phyloP scores from a whole-genome alignment of 148 eudicot genomes.

The Fagopyrum homotropicum region DNA sequence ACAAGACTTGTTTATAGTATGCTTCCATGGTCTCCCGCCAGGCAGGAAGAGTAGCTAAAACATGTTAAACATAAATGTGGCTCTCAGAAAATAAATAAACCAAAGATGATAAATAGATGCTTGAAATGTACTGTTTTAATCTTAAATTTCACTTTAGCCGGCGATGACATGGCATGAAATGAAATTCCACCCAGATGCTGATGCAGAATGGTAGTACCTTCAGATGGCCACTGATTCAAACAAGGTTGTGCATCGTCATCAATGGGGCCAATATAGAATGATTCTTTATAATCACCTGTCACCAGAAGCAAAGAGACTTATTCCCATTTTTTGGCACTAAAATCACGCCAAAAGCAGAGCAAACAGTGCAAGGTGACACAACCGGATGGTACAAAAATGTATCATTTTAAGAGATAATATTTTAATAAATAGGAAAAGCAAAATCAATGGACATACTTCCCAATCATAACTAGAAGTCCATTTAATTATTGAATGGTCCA shows the following conservation, averaged over 20 bases:
- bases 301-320: not conserved
- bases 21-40: slow-evolving; percentile 22
- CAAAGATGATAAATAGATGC: not conserved
- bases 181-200: not conserved
- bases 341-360: too few species aligned
- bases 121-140: not conserved
- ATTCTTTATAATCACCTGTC: slow-evolving; percentile 73
- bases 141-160: not conserved
- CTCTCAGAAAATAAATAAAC: not conserved
- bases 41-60: slow-evolving; percentile 6
- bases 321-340: too few species aligned
- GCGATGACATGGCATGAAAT: not conserved
- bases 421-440: not conserved
- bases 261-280: slow-evolving; percentile 59
- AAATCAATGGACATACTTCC: not conserved
- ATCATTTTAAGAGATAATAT: not conserved
- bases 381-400: not conserved
- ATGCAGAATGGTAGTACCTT: slow-evolving; percentile 36
- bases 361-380: too few species aligned
- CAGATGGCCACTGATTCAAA: slow-evolving; percentile 75
- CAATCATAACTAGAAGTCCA: not conserved
- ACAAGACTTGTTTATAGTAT: slow-evolving; percentile 32
- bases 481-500: not conserved
- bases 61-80: not conserved
- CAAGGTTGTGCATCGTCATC: slow-evolving; percentile 20